A percentile compares a stretch with the other conserved stretches of the same genome.
Evolutionary conservation across 192 early-diverging fungal genomes (phyloP).

Genomic region (Dimargaris verticillata): DNA sequence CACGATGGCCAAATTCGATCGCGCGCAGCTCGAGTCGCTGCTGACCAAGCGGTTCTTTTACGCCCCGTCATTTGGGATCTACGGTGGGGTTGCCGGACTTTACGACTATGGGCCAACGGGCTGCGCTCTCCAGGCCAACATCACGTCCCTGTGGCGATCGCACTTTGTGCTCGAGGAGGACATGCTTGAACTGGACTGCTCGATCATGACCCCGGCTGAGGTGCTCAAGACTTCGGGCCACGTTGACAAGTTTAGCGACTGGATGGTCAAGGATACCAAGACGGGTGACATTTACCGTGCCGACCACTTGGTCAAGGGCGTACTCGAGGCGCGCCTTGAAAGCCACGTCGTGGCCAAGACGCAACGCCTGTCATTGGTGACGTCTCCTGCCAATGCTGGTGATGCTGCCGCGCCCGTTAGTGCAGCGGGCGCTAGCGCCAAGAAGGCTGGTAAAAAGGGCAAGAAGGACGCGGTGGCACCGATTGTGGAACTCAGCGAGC

Average conservation of each 20-base stretch:
- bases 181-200: slow-evolving; percentile 97
- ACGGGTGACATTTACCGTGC: slow-evolving; percentile 91
- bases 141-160: slow-evolving; percentile 77
- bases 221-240: slow-evolving; percentile 98
- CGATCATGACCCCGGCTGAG: slow-evolving; percentile 89
- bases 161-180: slow-evolving; percentile 99
- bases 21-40: slow-evolving; percentile 48
- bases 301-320: slow-evolving; percentile 91
- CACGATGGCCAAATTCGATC: slow-evolving; percentile 32
- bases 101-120: slow-evolving; percentile 97
- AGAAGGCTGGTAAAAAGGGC: slow-evolving; percentile 56
- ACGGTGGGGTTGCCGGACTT: slow-evolving; percentile 91
- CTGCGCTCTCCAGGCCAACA: slow-evolving; percentile 79
- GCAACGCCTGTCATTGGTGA: slow-evolving; percentile 16
- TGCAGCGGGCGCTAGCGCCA: slow-evolving; percentile 19
- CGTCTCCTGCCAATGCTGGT: slow-evolving; percentile 3
- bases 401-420: slow-evolving; percentile 18
- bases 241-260: slow-evolving; percentile 96
- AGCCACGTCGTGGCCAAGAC: slow-evolving; percentile 55
- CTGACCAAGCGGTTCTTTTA: slow-evolving; percentile 90
- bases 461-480: slow-evolving; percentile 44
- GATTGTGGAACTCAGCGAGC: slow-evolving; percentile 38
- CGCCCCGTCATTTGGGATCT: slow-evolving; percentile 86
- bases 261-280: slow-evolving; percentile 89
- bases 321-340: slow-evolving; percentile 79